Evolutionary conservation across 306 rosid species (phyloP).

Genomic region (Inga leiocalycina): DNA sequence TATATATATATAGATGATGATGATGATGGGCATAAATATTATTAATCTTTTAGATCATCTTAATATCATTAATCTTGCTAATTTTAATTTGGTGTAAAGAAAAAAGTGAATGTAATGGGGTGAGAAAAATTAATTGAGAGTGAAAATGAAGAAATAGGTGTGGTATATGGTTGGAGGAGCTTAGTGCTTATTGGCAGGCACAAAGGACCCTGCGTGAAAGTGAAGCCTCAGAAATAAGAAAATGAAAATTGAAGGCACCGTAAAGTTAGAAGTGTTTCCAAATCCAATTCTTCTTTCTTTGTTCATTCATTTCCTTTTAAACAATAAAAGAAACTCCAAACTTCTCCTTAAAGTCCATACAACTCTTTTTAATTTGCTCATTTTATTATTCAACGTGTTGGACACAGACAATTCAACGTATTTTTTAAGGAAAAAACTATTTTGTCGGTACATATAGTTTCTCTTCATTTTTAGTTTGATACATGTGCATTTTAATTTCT

Average conservation of each 20-base stretch:
- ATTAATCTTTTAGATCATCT: no score
- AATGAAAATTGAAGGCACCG: neutral
- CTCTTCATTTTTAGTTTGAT: no score
- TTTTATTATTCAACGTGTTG: neutral
- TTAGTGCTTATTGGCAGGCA: neutral
- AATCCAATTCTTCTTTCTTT: neutral
- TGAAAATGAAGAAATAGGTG: neutral
- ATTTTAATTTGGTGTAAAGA: neutral
- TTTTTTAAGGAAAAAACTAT: no score
- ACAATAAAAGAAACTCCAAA: neutral
- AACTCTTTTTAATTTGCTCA: neutral
- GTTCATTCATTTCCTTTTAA: neutral
- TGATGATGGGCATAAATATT: neutral
- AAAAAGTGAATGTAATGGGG: no score
- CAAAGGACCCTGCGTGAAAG: slow-evolving; percentile 11
- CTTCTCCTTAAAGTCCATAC: neutral
- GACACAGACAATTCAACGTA: neutral
- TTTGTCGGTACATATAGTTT: no score
- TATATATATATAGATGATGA: no score
- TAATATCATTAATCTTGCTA: neutral
- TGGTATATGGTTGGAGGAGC: no score
- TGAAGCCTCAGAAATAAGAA: slow-evolving; percentile 22
- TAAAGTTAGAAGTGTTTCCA: neutral
- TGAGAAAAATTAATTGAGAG: neutral
- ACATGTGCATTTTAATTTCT: no score